Percentiles rank a stretch among this genome's conserved stretches.
These are phyloP conservation scores for Xylariaceae sp. DNA, from an alignment of 2,329 filamentous ascomycete species.

Conservation along the genomic window DNA sequence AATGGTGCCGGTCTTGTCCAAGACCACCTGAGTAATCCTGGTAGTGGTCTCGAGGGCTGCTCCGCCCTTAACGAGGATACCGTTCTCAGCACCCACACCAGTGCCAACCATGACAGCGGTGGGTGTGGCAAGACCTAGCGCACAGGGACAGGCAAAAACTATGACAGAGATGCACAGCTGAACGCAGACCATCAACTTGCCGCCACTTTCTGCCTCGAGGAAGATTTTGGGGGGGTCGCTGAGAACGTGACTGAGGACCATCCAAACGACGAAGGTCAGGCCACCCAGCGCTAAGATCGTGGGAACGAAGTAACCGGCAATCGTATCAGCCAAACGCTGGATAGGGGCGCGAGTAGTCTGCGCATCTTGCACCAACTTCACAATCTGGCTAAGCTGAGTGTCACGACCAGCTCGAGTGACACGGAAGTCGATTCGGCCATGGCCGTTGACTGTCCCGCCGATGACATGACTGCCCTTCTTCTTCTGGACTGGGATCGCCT, in stretches of 20 bases:
- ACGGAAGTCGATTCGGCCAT: conserved; percentile 83
- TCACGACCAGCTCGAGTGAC: conserved; percentile 90
- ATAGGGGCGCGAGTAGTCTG: conserved; percentile 93
- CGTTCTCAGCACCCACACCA: conserved; percentile 90
- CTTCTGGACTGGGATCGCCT: conserved; percentile 92
- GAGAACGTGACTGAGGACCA: conserved; percentile 85
- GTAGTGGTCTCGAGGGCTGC: conserved; percentile 86
- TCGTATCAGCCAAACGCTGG: conserved; percentile 80
- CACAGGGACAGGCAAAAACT: conserved; percentile 95
- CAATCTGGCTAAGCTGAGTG: conserved; percentile 95
- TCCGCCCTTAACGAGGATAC: conserved; percentile 96
- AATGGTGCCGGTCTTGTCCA: conserved; percentile 94
- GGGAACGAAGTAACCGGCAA: conserved; percentile 92
- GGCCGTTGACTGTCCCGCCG: conserved; percentile 91
- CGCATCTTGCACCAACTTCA: conserved; percentile 95
- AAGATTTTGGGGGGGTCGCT: conserved; percentile 85
- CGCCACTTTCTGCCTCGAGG: conserved; percentile 68
- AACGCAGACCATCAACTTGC: conserved; percentile 91
- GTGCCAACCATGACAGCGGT: conserved; percentile 99
- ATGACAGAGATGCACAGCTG: conserved; percentile 98
- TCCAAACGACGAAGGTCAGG: conserved; percentile 83
- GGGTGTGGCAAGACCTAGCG: conserved; percentile 88
- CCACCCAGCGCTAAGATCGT: conserved; percentile 78
- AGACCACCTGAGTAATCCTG: conserved; percentile 79
- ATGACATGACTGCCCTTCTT: conserved; percentile 72